Base-by-base conservation (phyloP, 2,329 filamentous ascomycete species). In the Diatrype stigma region DNA sequence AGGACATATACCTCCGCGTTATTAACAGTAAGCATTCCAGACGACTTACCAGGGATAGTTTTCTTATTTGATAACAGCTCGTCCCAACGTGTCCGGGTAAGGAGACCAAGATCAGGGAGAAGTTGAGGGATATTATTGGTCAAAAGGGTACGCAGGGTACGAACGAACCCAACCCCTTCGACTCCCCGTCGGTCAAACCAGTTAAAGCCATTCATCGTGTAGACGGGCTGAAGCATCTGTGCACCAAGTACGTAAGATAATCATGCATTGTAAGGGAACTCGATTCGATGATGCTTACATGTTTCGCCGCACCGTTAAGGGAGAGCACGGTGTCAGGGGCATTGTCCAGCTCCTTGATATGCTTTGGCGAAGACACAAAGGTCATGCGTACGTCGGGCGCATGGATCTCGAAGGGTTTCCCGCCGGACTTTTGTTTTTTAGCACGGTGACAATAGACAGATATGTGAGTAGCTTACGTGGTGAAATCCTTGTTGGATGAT, bases 161-260 rank as follows among this genome's bases (percentile, higher is more conserved):
- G 47, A 11, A 64, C 49, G 22, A 67, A 65, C 0, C 57, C 59
- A 5, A 61, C 56, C 2, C 65, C 64, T 34, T 66, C 64, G 8
- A 51, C 58, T 5, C 64, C 63, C 23, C 62, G 45, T 1, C 42
- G 47, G 28, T 67, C 60, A 38, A 58, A 56, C 65, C 65, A 68
- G 38, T 67, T 60, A 52, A 67, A 66, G 7, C 60, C 57, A 17
- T 57, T 42, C 64, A 62, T 60, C 0, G 60, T 57, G 30, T 60
- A 62, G 12, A 49, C 17, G 1, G 64, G 63, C 32, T 63, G 60
- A 0, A 66, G 53, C 35, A 54, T 50, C 45, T 49, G 44, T 21
- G 10, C 14, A n/a, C 5, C 8, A 3, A 26, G 28, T 14, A 45
- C 16, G 7, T 6, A 5, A 19, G 14, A 44, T 38, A 21, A 35